Percentiles rank a stretch among this genome's conserved stretches.
phyloP scores from a whole-genome alignment of 75 land plant species.

The Pinus taeda region DNA sequence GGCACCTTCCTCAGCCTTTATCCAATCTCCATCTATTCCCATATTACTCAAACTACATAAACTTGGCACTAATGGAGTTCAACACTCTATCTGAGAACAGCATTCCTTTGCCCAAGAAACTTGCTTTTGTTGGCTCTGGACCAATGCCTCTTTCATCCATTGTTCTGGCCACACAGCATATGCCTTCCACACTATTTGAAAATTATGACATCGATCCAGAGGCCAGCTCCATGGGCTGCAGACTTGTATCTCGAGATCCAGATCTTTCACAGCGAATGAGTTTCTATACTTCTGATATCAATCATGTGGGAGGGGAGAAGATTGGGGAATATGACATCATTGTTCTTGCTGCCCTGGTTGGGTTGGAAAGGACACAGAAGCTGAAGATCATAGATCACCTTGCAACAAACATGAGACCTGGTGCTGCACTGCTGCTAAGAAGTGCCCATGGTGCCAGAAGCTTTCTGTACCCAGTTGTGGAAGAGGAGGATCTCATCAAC shows the following conservation, averaged over 20 bases:
- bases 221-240: constrained; percentile 29
- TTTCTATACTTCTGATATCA: constrained; percentile 34
- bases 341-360: constrained; percentile 46
- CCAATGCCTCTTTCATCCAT: constrained; percentile 42
- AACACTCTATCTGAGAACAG: constrained; percentile 6
- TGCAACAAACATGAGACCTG: constrained; percentile 29
- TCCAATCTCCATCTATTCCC: constrained; percentile 35
- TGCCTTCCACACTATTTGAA: constrained; percentile 23
- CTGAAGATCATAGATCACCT: constrained; percentile 22
- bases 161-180: constrained; percentile 29
- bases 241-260: constrained; percentile 15
- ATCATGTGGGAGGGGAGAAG: constrained; percentile 24
- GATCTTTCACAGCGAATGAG: constrained; percentile 32
- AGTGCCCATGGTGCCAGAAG: constrained; percentile 47
- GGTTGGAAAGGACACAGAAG: constrained; percentile 26
- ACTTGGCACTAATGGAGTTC: constrained; percentile 26
- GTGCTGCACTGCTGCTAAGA: constrained; percentile 31
- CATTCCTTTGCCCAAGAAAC: constrained; percentile 14
- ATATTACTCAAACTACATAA: constrained; percentile 36
- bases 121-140: constrained; percentile 50
- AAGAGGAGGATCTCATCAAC: constrained; percentile 20
- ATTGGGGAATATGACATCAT: constrained; percentile 30
- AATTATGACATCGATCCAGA: constrained; percentile 37
- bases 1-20: constrained; percentile 16
- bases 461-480: constrained; percentile 46